A percentile compares a stretch with the other conserved stretches of the same genome.
phyloP scores from a whole-genome alignment of 306 rosid genomes.

The peach (Prunus persica) region Prunus_persica_NCBIv2 NC_034011.1:19454501-19455000 shows the following conservation, averaged over 20 bases:
- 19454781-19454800: constrained; percentile 73
- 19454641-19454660: constrained; percentile 87
- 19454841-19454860: constrained; percentile 89
- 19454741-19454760: constrained; percentile 59
- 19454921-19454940: background rate
- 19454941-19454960: background rate
- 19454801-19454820: constrained; percentile 76
- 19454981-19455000: background rate
- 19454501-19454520: constrained; percentile 9
- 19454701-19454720: constrained; percentile 3
- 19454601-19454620: constrained; percentile 87
- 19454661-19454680: constrained; percentile 53
- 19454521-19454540: constrained; percentile 89
- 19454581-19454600: constrained; percentile 92
- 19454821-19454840: constrained; percentile 84
- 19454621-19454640: constrained; percentile 89
- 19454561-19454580: constrained; percentile 89
- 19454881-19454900: constrained; percentile 15
- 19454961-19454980: background rate
- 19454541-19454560: constrained; percentile 93
- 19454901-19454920: background rate
- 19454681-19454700: background rate
- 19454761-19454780: constrained; percentile 88
- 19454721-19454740: constrained; percentile 14
- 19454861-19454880: constrained; percentile 22